Base-by-base conservation (phyloP, 768 basidiomycete genomes). In the Pholiota molesta region DNA sequence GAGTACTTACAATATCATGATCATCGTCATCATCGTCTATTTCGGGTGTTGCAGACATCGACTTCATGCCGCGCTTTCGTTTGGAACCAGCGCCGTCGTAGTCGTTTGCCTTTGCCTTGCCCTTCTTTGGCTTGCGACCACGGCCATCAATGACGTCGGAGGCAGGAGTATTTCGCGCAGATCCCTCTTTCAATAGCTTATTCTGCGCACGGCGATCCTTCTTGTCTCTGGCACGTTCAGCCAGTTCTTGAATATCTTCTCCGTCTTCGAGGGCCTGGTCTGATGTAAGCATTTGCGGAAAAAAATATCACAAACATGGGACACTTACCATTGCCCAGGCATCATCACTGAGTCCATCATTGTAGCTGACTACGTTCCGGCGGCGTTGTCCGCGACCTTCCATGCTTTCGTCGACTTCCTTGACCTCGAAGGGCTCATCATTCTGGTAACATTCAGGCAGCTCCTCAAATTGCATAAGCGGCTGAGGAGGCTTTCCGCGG, bases 341-440 rank as follows among this genome's bases (percentile, higher is more conserved):
- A 70, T 97, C 97, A 67, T 99, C 97, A 56, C 88, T 90, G 59
- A 99, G 81, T 16, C 95, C 95, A 71, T 98, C 97, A 62, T 91
- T 96, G 71, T 99, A 99, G 71, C 87, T 90, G 63, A 99, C 94
- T 47, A 90, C 83, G 61, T 88, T 92, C 65, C 94, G 84, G 62
- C 86, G 84, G 66, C 95, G 84, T 72, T 92, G 89, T 37, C 95
- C 96, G 63, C 95, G 87, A 59, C 95, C 95, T 71, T 94, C 86
- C 7, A 88, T 73, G 52, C 84, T 78, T 21, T 85, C 81, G 55
- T 93, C 94, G 5, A 81, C 75, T 65, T 85, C 85, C 59, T 78
- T 77, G 29, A 74, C 78, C 53, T 88, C 88, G 70, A 94, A 93
- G 1, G 91, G 91, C 70, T 92, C 88, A 65, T 93, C 91, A 5